Percentiles rank a stretch among this genome's conserved stretches.
These are phyloP conservation scores for Saccharomycopsis phalli DNA, from an alignment of 1,139 yeast species.

Conservation along the genomic window DNA sequence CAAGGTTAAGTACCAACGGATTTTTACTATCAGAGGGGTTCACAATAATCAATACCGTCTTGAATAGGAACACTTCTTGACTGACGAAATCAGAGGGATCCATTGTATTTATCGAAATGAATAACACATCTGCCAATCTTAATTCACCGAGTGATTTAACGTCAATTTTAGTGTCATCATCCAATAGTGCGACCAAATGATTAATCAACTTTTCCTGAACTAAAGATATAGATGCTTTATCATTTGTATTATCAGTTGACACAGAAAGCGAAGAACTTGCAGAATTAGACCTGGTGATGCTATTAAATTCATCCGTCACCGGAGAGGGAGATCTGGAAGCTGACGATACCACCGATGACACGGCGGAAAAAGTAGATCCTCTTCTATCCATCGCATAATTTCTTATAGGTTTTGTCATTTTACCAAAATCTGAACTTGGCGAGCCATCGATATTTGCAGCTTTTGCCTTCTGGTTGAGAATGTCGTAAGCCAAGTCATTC, in stretches of 20 bases:
- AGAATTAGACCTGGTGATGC: constrained; percentile 14
- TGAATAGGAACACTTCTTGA: constrained; percentile 13
- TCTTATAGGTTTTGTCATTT: neutral
- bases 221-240: neutral
- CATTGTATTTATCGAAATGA: constrained; percentile 9
- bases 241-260: constrained; percentile 11
- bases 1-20: constrained; percentile 10
- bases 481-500: constrained; percentile 12
- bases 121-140: constrained; percentile 15
- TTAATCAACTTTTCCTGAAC: constrained; percentile 7
- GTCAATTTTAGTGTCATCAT: constrained; percentile 3
- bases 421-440: neutral
- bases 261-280: constrained; percentile 7
- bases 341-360: constrained; percentile 13
- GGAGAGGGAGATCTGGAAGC: constrained; percentile 10
- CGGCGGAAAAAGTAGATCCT: constrained; percentile 5
- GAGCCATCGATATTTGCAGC: neutral
- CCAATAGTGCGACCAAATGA: constrained; percentile 9
- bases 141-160: constrained; percentile 11
- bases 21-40: constrained; percentile 8
- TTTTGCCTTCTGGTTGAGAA: constrained; percentile 1
- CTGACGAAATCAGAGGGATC: constrained; percentile 7
- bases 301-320: neutral
- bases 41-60: constrained; percentile 9
- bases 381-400: too few relatives aligned